Base-by-base conservation (phyloP, 441 rosid genomes). In the Euphorbia corollata region DNA sequence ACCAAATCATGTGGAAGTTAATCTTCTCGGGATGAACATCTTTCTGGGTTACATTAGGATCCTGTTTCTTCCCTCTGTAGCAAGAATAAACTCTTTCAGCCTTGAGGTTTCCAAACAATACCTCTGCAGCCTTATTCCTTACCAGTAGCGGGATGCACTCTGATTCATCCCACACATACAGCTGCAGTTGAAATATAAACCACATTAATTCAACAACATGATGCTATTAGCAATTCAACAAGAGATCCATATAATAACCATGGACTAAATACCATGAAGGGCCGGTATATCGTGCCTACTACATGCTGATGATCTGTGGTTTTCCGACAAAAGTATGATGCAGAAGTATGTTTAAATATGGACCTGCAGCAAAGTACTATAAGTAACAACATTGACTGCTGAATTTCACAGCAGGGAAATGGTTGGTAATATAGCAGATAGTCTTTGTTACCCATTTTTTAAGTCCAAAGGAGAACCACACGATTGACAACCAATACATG, bases 121-220 rank as follows among this genome's bases (percentile, higher is more conserved):
- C 57, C 71, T 84, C 86, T 0, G 89, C 89, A 8, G 87, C 87
- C 59, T 78, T 75, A 85, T 85, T 84, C 70, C 74, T 80, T 30
- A 83, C 78, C 3, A 80, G 80, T 22, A 85, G 78, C 0, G 92
- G 83, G 59, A 83, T 30, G 68, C 79, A 76, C 9, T 76, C 85
- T 5, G 73, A 75, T 63, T 84, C 85, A 69, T 86, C 91, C 85
- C 87, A 84, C 62, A 80, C 76, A 32, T 82, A 83, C 69, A 84
- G 73, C 89, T 86, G 84, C 76, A 45, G 57, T 69, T 54, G 41
- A 55, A 38, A 38, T 38, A 1, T 38, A 0, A 38, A 38, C 41
- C 41, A 2, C 41, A 41, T 24, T 57, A 70, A 56, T 32, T 34
- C 34, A 50, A 34, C 50, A 9, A 12, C 20, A 6, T 9, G 2